Conservation (phyloP, 2,329 filamentous ascomycete species). For the Erysiphe neolycopersici region DNA sequence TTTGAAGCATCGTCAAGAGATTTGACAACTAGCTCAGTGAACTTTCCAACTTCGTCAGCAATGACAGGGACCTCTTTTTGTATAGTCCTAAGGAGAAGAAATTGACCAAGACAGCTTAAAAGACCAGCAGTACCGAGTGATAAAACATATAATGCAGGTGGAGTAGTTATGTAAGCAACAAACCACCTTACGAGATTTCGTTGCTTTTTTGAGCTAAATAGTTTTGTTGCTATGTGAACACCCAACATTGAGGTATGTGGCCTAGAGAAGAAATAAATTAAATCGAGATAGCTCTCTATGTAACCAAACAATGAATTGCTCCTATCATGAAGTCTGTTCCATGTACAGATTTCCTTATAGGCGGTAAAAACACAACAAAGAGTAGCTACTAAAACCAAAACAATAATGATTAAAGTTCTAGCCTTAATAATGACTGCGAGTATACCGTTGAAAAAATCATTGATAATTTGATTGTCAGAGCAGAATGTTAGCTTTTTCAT, state of each 20-base stretch:
- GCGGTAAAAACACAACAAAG: slow-evolving; percentile 54
- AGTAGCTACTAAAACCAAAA: slow-evolving; percentile 44
- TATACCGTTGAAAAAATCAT: slow-evolving; percentile 56
- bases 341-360: slow-evolving; percentile 53
- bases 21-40: slow-evolving; percentile 34
- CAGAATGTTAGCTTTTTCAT: slow-evolving; percentile 74
- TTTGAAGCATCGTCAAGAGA: slow-evolving; percentile 36
- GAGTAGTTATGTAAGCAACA: slow-evolving; percentile 40
- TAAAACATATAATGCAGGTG: slow-evolving; percentile 41
- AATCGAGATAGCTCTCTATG: slow-evolving; percentile 57
- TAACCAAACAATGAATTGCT: slow-evolving; percentile 36
- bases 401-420: slow-evolving; percentile 48
- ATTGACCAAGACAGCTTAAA: slow-evolving; percentile 40
- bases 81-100: slow-evolving; percentile 32
- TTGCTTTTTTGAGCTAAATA: slow-evolving; percentile 34
- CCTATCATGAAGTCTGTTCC: slow-evolving; percentile 43
- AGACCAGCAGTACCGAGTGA: slow-evolving; percentile 39
- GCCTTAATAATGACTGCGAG: slow-evolving; percentile 38
- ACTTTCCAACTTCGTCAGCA: slow-evolving; percentile 34
- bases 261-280: slow-evolving; percentile 64
- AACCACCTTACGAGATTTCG: slow-evolving; percentile 40
- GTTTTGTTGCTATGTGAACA: slow-evolving; percentile 37
- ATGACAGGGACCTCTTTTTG: slow-evolving; percentile 37
- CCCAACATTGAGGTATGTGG: slow-evolving; percentile 50
- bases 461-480: slow-evolving; percentile 57